Conservation (phyloP, 2,329 filamentous ascomycete genomes). For the Pseudopyrenochaeta lycopersici region DNA sequence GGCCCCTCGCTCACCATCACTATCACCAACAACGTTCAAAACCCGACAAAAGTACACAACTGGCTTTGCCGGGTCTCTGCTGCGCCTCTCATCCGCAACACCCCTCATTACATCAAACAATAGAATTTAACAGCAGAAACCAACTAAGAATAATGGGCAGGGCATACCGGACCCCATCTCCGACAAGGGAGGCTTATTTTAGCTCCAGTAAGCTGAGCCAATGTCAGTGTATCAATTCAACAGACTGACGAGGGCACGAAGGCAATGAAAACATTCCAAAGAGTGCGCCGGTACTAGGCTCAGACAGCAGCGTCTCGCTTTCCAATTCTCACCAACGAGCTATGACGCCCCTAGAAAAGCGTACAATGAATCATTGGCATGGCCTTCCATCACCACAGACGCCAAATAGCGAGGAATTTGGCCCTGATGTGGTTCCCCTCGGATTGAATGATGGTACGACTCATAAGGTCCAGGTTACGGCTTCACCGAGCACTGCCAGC, state of each 20-base stretch:
- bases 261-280: constrained; percentile 8
- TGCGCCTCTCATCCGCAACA: too few relatives aligned
- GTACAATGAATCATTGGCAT: constrained; percentile 3
- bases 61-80: too few relatives aligned
- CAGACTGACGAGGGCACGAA: not conserved
- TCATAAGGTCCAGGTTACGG: too few relatives aligned
- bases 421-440: not conserved
- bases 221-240: fast-evolving
- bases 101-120: too few relatives aligned
- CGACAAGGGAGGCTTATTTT: not conserved
- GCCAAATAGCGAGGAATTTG: not conserved
- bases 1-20: constrained; percentile 1
- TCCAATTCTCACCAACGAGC: not conserved
- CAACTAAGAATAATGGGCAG: constrained; percentile 1
- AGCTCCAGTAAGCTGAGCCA: constrained; percentile 7
- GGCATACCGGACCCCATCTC: constrained; percentile 18
- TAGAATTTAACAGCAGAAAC: too few relatives aligned
- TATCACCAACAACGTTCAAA: not conserved
- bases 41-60: too few relatives aligned
- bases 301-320: not conserved
- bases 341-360: constrained; percentile 3
- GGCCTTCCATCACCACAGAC: constrained; percentile 19
- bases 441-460: too few relatives aligned
- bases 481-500: too few relatives aligned
- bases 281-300: not conserved